phyloP scores from a whole-genome alignment of 2,329 filamentous ascomycete genomes.

The Cordyceps cateniannulata region DNA sequence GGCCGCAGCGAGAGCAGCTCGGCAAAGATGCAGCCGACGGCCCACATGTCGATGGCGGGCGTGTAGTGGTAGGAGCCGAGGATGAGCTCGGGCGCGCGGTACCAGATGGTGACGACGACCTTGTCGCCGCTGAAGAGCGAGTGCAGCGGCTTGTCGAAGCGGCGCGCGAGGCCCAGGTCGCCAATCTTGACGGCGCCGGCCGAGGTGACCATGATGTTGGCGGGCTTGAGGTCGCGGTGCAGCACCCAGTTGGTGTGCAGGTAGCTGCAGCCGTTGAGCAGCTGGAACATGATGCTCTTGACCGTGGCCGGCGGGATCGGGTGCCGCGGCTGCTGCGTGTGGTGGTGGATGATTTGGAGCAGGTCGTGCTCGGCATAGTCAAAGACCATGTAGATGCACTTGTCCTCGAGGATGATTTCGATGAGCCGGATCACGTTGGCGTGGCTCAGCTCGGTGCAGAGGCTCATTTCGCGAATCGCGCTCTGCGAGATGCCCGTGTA shows the following conservation, averaged over 20 bases:
- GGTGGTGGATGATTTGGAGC: constrained; percentile 96
- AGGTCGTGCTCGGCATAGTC: constrained; percentile 98
- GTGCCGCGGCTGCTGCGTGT: constrained; percentile 81
- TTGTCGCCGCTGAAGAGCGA: constrained; percentile 92
- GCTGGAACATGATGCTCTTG: constrained; percentile 91
- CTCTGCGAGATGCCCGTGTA: constrained; percentile 98
- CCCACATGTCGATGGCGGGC: constrained; percentile 95
- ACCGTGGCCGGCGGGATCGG: constrained; percentile 84
- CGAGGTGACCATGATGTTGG: constrained; percentile 97
- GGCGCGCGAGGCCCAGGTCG: constrained; percentile 81
- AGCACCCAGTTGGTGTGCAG: constrained; percentile 96
- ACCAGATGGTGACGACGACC: constrained; percentile 99
- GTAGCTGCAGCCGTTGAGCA: constrained; percentile 91
- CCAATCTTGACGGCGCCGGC: constrained; percentile 88
- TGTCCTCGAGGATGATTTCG: constrained; percentile 96
- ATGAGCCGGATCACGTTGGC: constrained; percentile 83
- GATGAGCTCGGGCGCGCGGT: constrained; percentile 88
- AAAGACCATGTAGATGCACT: constrained; percentile 99
- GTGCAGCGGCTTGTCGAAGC: constrained; percentile 91
- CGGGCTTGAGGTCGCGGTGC: constrained; percentile 93
- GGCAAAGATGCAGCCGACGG: constrained; percentile 94
- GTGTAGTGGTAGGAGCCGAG: constrained; percentile 95
- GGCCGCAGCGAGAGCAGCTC: constrained; percentile 84
- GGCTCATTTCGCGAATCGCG: constrained; percentile 92
- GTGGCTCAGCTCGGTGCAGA: constrained; percentile 88